Evolutionary conservation across 768 basidiomycete species (phyloP), one percentile per base, ranked within the genome.

Genomic region (Podaxis pistillaris): DNA sequence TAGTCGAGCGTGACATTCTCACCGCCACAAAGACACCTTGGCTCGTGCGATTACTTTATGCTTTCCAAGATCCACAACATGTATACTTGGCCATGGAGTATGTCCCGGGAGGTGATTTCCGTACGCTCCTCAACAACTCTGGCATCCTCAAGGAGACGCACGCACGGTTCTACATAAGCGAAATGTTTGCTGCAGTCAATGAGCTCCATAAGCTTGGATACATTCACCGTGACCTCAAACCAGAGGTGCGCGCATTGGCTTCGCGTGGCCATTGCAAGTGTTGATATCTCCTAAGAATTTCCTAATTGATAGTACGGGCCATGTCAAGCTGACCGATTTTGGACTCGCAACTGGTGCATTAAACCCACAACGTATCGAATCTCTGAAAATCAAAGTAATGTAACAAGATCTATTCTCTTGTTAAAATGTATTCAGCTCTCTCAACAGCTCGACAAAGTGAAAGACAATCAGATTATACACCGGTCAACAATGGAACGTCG

Each of bases 51-150:
- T 80, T 99, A 7, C 78, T 99, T 3, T 99, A 99, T 71, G 97
- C 97, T 2, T 99, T 99, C 77, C 97, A 99, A 75, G 96, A 99
- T 70, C 79, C 86, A 0, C 82, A 90, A 60, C 82, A 91, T 68
- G 94, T 98, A 17, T 98, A 96, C 72, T 89, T 98, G 51, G 96
- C 96, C 1, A 98, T 98, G 96, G 96, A 98, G 80, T 98, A 97
- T 72, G 96, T 98, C 17, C 95, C 96, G 0, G 97, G 97, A 22
- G 97, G 97, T 54, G 97, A 99, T 72, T 99, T 99, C 79, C 86
- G 97, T 17, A 99, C 97, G 0, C 84, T 99, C 41, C 83, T 99
- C 41, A 99, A 98, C 77, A 99, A 98, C 73, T 95, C 96, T 0
- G 97, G 97, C 33, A 94, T 98, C 1, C 82, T 99, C 63, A 96